A percentile compares a stretch with the other conserved stretches of the same genome.
These are phyloP conservation scores for Olyra latifolia DNA, from an alignment of 176 grass and related monocot genomes.

Conservation along the genomic window DNA sequence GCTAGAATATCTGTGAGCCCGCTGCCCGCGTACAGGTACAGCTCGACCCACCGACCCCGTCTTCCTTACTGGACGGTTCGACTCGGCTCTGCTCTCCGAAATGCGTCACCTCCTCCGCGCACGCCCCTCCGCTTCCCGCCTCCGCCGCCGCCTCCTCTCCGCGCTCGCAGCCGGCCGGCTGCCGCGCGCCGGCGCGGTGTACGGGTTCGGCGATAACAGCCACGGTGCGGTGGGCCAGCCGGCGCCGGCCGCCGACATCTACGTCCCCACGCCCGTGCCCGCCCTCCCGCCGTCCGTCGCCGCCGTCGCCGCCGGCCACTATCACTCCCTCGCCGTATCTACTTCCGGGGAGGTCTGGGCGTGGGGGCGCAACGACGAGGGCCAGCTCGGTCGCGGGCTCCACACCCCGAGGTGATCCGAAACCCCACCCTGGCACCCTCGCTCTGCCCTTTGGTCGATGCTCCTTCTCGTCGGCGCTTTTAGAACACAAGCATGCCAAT, in stretches of 20 bases:
- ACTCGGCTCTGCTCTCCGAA: not conserved
- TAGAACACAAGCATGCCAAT: not conserved
- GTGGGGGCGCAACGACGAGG: slow-evolving; percentile 89
- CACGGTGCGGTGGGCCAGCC: slow-evolving; percentile 62
- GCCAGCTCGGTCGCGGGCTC: slow-evolving; percentile 67
- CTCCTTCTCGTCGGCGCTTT: not conserved
- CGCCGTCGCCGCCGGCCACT: slow-evolving; percentile 60
- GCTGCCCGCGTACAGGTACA: no score
- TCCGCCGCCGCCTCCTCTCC: slow-evolving; percentile 36
- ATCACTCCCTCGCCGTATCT: slow-evolving; percentile 82
- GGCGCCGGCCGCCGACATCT: slow-evolving; percentile 39
- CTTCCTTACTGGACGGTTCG: not conserved
- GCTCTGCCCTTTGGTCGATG: not conserved
- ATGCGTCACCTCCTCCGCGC: slow-evolving; percentile 30
- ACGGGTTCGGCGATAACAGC: slow-evolving; percentile 84
- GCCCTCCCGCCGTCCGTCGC: slow-evolving; percentile 51
- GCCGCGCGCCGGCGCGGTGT: slow-evolving; percentile 37
- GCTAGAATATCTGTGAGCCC: no score
- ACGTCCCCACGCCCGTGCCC: slow-evolving; percentile 65
- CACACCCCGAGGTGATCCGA: slow-evolving; percentile 46
- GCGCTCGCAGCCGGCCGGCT: slow-evolving; percentile 7
- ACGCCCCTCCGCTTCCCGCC: not conserved
- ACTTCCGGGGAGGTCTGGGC: slow-evolving; percentile 68
- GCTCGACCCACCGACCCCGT: no score
- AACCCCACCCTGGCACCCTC: not conserved